Evolutionary conservation across 1,284 basidiomycete genomes (phyloP).

Genomic region (Malassezia cuniculi): DNA sequence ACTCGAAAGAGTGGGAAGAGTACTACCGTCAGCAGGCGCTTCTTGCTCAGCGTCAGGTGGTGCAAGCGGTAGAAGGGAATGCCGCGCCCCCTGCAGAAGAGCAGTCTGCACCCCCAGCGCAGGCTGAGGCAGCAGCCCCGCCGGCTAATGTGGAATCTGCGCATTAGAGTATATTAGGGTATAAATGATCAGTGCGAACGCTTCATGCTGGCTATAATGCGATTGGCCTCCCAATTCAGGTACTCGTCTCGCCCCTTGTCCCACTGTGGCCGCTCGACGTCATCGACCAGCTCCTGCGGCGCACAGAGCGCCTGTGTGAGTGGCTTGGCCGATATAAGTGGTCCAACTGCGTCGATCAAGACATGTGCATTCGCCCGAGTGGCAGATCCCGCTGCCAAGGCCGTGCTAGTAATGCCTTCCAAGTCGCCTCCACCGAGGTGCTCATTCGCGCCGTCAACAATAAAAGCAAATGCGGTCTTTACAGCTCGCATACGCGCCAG

Average conservation of each 20-base stretch:
- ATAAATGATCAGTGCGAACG: too few relatives aligned
- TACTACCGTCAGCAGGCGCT: constrained; percentile 25
- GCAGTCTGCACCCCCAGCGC: too few relatives aligned
- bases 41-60: constrained; percentile 17
- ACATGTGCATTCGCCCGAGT: constrained; percentile 21
- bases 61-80: too few relatives aligned
- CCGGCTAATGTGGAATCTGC: too few relatives aligned
- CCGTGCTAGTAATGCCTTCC: too few relatives aligned
- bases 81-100: too few relatives aligned
- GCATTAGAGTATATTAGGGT: too few relatives aligned
- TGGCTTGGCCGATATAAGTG: background rate
- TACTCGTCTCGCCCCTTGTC: constrained; percentile 29
- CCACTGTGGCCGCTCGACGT: constrained; percentile 20
- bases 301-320: background rate
- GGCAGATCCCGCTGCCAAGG: too few relatives aligned
- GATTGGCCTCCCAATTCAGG: constrained; percentile 33
- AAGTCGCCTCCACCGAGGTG: too few relatives aligned
- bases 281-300: constrained; percentile 8
- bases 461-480: constrained; percentile 3
- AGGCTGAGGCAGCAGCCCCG: too few relatives aligned
- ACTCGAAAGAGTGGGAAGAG: constrained; percentile 44
- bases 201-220: constrained; percentile 24
- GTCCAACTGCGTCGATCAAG: constrained; percentile 20
- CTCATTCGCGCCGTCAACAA: background rate
- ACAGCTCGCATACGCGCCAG: constrained; percentile 10